Base-by-base conservation (phyloP, 768 basidiomycete genomes). In the Trametes sanguinea region DNA sequence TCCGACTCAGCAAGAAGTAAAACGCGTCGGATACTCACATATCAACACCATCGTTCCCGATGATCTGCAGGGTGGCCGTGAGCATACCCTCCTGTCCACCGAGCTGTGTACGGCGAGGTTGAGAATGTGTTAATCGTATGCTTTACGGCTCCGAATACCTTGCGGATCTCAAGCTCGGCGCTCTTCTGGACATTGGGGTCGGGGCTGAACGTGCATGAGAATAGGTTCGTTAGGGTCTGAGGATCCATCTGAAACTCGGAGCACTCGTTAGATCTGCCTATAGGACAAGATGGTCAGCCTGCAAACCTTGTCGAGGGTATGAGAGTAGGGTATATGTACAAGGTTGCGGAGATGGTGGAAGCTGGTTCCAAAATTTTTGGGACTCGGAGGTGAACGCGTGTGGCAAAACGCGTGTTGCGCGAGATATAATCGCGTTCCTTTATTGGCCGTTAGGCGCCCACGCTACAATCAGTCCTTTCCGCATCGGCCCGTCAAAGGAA, bases 121-220 rank as follows among this genome's bases (percentile, higher is more conserved):
- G 53, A 68, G 64, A 33, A 39, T 35, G 13, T 35, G 27, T 30
- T 7, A 6, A 43, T 13, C 22, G 22, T 35, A 9, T 40, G 16
- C 3, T 32, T 54, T 14, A 33, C 17, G 17, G 3, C 7, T 8
- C 35, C 29, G 6, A 71, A 47, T 67, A 92, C 94, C 82, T 90
- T 93, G 68, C 91, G 86, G 69, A 96, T 90, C 74, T 95, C 85
- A 33, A 95, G 84, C 74, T 96, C 94, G 47, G 87, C 90, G 40
- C 90, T 79, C 71, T 92, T 92, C 67, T 93, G 87, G 62, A 89
- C 83, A 78, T 94, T 94, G 54, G 93, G 91, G 76, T 96, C 90
- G 6, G 89, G 81, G 70, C 83, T 90, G 76, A 85, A 88, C 6
- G 92, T 92, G 35, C 88, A 87, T 6, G 89, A 81, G 70, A 94